Conservation (phyloP, 805 yeast genomes). For the Nematodospora valgi region DNA sequence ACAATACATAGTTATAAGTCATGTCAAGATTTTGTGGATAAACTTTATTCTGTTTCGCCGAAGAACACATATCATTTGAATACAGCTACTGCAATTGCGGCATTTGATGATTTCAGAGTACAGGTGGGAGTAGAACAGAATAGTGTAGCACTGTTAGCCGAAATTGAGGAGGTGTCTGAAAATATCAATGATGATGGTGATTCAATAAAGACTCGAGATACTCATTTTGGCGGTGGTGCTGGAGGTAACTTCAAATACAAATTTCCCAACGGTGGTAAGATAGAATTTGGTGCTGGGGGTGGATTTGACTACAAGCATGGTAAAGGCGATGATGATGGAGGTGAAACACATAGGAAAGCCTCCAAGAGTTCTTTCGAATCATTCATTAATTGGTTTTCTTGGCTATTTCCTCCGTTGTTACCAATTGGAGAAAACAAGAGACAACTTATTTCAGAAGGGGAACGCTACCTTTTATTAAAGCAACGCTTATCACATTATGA, state of each 20-base stretch:
- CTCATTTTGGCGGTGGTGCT: constrained; percentile 25
- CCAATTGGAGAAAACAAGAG: constrained; percentile 5
- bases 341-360: neutral
- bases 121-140: constrained; percentile 5
- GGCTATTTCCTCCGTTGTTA: constrained; percentile 21
- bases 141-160: neutral
- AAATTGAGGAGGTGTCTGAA: constrained; percentile 4
- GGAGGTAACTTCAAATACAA: constrained; percentile 20
- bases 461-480: constrained; percentile 7
- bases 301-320: constrained; percentile 22
- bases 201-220: constrained; percentile 6
- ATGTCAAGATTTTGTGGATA: constrained; percentile 28
- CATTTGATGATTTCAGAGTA: constrained; percentile 15
- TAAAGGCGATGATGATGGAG: constrained; percentile 2
- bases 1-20: constrained; percentile 15
- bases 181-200: constrained; percentile 6
- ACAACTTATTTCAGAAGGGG: constrained; percentile 3
- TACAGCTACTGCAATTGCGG: constrained; percentile 23
- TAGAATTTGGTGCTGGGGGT: constrained; percentile 26
- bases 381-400: constrained; percentile 17
- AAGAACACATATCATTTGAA: constrained; percentile 35
- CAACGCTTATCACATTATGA: constrained; percentile 8
- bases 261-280: constrained; percentile 19
- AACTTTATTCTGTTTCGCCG: constrained; percentile 39
- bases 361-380: neutral